Evolutionary conservation across 225 moss, liverwort and hornwort genomes (phyloP).

Genomic region (Marchantia paleacea): DNA sequence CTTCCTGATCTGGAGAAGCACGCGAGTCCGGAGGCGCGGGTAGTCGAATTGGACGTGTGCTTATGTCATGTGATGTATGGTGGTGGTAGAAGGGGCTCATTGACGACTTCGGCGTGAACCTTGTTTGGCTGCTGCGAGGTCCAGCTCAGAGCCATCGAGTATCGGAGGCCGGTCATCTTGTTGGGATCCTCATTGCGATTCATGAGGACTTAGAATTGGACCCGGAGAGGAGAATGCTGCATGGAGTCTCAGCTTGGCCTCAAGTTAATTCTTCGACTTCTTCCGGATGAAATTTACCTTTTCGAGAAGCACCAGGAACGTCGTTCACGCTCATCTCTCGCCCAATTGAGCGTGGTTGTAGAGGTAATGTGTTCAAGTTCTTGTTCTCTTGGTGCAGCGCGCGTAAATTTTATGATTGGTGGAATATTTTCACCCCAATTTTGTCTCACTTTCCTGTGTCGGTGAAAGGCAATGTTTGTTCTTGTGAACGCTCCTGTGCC

Average conservation of each 20-base stretch:
- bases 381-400: neutral
- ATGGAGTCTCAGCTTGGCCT: constrained; percentile 1
- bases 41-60: neutral
- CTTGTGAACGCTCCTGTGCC: neutral
- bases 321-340: neutral
- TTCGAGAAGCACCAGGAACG: neutral
- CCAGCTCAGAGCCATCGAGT: neutral
- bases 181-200: no score
- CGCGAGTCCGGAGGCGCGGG: neutral
- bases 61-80: neutral
- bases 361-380: neutral
- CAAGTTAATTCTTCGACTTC: neutral
- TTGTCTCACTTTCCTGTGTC: neutral
- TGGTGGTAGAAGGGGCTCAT: neutral
- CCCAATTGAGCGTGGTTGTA: neutral
- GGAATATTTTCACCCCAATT: neutral
- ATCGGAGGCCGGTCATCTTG: neutral
- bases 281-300: neutral
- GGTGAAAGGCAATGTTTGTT: neutral
- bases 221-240: neutral
- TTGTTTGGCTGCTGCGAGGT: neutral
- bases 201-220: neutral
- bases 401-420: neutral
- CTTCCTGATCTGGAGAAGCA: neutral
- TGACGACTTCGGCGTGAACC: neutral